Percentiles rank a stretch among this genome's conserved stretches.
Conservation (phyloP, 1,284 basidiomycete genomes). For the Cutaneotrichosporon cavernicola region DNA sequence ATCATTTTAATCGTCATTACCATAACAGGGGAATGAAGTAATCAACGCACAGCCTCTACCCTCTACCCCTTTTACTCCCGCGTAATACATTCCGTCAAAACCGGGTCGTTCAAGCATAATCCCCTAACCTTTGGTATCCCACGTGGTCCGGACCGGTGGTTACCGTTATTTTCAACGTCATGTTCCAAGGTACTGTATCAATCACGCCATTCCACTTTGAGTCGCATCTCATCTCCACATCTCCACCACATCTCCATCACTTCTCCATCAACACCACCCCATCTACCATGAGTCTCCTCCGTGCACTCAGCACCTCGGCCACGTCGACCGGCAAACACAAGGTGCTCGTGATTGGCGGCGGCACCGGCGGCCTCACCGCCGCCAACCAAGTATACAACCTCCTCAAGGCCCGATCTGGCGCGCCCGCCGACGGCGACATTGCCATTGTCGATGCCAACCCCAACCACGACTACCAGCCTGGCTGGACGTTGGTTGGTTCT, state of each 20-base stretch:
- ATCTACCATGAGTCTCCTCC: background rate
- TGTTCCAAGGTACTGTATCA: background rate
- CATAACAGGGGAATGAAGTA: background rate
- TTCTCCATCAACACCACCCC: background rate
- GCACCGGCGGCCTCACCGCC: constrained; percentile 71
- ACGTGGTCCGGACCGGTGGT: background rate
- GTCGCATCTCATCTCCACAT: background rate
- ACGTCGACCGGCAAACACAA: constrained; percentile 51
- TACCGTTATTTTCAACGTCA: background rate
- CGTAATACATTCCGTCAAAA: background rate
- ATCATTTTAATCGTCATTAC: no score
- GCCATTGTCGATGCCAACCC: constrained; percentile 68
- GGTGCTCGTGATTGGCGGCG: constrained; percentile 55
- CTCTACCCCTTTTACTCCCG: background rate
- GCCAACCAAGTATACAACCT: constrained; percentile 80
- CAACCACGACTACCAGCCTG: constrained; percentile 62
- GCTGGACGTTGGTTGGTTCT: constrained; percentile 89
- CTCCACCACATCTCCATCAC: background rate
- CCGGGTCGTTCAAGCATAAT: background rate
- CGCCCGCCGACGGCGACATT: constrained; percentile 71
- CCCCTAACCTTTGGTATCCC: background rate
- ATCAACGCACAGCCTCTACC: background rate
- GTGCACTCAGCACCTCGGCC: constrained; percentile 40
- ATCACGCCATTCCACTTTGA: background rate
- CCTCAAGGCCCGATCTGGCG: constrained; percentile 68